Base-by-base conservation (phyloP, 2,329 filamentous ascomycete species). In the Colletotrichum eremochloae region DNA sequence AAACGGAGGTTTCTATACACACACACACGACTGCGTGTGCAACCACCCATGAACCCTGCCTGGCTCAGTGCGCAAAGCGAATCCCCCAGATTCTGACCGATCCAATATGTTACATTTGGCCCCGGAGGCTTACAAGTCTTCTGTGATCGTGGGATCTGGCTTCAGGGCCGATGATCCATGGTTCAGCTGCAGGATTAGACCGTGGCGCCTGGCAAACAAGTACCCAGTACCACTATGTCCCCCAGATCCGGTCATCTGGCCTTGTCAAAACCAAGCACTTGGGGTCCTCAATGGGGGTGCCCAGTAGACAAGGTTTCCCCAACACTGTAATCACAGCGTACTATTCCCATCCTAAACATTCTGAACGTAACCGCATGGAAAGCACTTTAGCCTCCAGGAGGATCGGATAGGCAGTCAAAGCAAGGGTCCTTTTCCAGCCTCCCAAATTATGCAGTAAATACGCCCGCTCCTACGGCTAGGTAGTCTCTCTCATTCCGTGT, bases 341-440 rank as follows among this genome's bases (percentile, higher is more conserved):
- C 44, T 29, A 36, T 50, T 56, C 48, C 29, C 24, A 9, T 29
- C 24, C 40, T 9, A 36, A 33, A 40, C n/a, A 44, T 63, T 29
- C 44, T 7, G 60, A 18, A 18, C n/a, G 40, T 7, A 40, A 40
- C 20, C 6, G 33, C n/a, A 50, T 18, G 29, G 36, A 40, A 56
- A 61, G 46, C 36, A n/a, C 44, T 48, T 67, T 61, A 8, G 7
- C 40, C 57, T 61, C 7, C n/a, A 36, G 9, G 42, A n/a, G 33
- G 29, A 20, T 38, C 31, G 14, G 44, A 29, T 31, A 52, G 20
- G 46, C n/a, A 24, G 55, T 71, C 56, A 62, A 63, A 63, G 68
- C 68, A 53, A 68, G 68, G 58, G 50, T 50, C 55, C 38, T 44
- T 31, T 60, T 15, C 57, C 36, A 38, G n/a, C 55, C 36, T 29